Conservation (phyloP, 164 flowering plant species). For the Brasenia schreberi region DNA sequence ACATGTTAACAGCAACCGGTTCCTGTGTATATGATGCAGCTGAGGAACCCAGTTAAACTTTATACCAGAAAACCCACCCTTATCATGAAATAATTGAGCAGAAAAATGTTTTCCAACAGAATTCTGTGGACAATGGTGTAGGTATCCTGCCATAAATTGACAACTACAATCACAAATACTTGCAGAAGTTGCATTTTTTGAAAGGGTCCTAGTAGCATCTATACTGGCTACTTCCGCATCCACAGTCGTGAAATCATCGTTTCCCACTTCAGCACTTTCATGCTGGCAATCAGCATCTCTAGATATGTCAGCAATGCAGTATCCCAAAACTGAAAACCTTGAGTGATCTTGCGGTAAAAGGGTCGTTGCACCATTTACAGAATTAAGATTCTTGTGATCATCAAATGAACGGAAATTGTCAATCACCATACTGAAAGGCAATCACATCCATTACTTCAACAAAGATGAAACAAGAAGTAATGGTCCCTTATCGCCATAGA, state of each 20-base stretch:
- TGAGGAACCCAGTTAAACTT: slow-evolving; percentile 37
- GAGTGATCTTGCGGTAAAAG: slow-evolving; percentile 39
- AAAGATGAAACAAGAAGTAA: background rate
- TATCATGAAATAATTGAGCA: slow-evolving; percentile 33
- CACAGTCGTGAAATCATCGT: slow-evolving; percentile 1
- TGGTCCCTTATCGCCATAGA: too few relatives aligned
- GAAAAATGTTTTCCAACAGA: slow-evolving; percentile 23
- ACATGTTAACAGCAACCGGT: slow-evolving; percentile 26
- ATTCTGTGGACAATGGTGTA: slow-evolving; percentile 16
- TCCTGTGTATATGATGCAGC: slow-evolving; percentile 61
- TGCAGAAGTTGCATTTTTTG: slow-evolving; percentile 1
- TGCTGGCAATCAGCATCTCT: too few relatives aligned
- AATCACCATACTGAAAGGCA: background rate
- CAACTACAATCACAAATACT: slow-evolving; percentile 25
- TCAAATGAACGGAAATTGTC: background rate
- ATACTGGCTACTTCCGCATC: slow-evolving; percentile 10
- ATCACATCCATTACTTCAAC: background rate
- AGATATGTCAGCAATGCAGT: slow-evolving; percentile 12
- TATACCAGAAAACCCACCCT: slow-evolving; percentile 7
- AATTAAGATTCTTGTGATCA: slow-evolving; percentile 33
- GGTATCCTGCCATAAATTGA: slow-evolving; percentile 14
- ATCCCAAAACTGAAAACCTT: slow-evolving; percentile 43
- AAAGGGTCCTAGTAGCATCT: slow-evolving; percentile 5
- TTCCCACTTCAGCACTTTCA: too few relatives aligned
- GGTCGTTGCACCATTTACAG: slow-evolving; percentile 40